phyloP scores from a whole-genome alignment of 2,329 filamentous ascomycete genomes.

The Colletotrichum neosansevieriae region DNA sequence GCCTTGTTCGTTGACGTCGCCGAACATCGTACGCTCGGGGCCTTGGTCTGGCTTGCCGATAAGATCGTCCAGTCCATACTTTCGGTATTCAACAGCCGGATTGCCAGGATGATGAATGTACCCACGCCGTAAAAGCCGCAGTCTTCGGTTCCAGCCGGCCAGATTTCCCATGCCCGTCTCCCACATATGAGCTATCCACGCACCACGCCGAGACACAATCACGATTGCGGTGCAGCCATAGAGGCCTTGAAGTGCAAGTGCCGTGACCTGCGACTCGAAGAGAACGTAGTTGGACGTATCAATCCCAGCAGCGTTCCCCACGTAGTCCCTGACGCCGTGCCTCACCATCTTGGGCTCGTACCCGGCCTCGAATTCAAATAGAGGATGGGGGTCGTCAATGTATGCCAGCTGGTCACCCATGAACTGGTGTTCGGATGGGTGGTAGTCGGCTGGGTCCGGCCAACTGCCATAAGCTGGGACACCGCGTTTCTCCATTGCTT shows the following conservation, averaged over 20 bases:
- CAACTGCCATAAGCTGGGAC: not conserved
- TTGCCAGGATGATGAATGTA: too few relatives aligned
- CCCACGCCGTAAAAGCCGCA: too few relatives aligned
- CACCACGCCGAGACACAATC: constrained; percentile 21
- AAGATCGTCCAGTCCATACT: constrained; percentile 17
- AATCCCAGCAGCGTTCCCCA: not conserved
- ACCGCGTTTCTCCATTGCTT: constrained; percentile 45
- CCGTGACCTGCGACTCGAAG: not conserved
- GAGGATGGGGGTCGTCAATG: not conserved
- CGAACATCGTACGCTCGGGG: constrained; percentile 8
- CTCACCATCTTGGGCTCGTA: not conserved
- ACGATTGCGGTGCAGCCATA: constrained; percentile 30
- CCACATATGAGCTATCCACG: constrained; percentile 27
- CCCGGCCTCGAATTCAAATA: not conserved
- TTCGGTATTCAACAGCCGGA: too few relatives aligned
- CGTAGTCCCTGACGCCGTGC: not conserved
- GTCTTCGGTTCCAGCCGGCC: not conserved
- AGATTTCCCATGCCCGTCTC: constrained; percentile 4
- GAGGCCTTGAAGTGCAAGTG: constrained; percentile 22
- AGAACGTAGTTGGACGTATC: constrained; percentile 3
- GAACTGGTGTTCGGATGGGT: not conserved
- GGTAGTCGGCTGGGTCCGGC: constrained; percentile 18
- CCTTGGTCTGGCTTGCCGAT: not conserved
- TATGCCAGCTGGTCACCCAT: not conserved
- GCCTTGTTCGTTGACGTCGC: not conserved